phyloP scores from a whole-genome alignment of 129 eudicot genomes.

The Flaveria trinervia region DNA sequence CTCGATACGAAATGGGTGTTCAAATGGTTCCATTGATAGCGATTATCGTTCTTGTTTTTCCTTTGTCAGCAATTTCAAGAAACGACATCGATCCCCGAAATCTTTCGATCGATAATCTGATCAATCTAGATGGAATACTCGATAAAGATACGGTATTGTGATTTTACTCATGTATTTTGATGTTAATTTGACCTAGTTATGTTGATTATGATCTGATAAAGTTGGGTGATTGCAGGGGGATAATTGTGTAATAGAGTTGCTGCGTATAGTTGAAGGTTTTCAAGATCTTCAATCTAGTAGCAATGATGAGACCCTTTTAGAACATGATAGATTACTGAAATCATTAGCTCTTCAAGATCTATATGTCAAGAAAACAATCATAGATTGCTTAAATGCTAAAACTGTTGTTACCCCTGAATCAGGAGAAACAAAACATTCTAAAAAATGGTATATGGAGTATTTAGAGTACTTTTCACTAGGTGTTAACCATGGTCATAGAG shows the following conservation, averaged over 20 bases:
- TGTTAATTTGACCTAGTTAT: not conserved
- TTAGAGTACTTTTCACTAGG: conserved; percentile 27
- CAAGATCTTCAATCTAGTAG: conserved; percentile 47
- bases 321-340: conserved; percentile 24
- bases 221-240: conserved; percentile 59
- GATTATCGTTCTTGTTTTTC: conserved; percentile 18
- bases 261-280: conserved; percentile 43
- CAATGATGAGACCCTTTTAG: conserved; percentile 20
- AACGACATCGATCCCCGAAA: conserved; percentile 20
- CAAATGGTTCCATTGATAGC: conserved; percentile 20
- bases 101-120: conserved; percentile 12
- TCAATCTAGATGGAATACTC: conserved; percentile 27
- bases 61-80: conserved; percentile 25
- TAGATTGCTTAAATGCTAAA: conserved; percentile 51
- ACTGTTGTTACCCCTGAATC: conserved; percentile 41
- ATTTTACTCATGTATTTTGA: not conserved
- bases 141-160: conserved; percentile 34
- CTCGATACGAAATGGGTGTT: conserved; percentile 25
- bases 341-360: conserved; percentile 43
- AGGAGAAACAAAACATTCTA: conserved; percentile 51
- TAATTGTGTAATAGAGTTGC: conserved; percentile 61
- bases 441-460: conserved; percentile 46
- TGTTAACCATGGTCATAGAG: conserved; percentile 20
- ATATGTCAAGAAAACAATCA: conserved; percentile 44
- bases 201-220: conserved; percentile 30